Base-by-base conservation (phyloP, 257 asterid genomes). In the Lantana camara region DNA sequence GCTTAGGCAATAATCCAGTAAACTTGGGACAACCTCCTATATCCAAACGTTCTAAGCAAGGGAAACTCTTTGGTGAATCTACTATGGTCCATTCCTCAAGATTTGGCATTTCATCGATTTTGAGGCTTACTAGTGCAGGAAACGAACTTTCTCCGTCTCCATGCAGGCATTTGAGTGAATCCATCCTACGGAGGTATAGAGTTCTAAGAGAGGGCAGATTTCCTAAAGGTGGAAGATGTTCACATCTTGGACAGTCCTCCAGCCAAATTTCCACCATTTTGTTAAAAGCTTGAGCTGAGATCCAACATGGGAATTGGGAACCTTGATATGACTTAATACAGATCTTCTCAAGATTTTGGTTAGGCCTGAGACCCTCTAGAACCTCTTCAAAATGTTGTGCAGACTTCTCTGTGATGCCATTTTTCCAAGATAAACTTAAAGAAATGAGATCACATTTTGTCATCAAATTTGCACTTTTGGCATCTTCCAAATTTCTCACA, bases 161-260 rank as follows among this genome's bases (percentile, higher is more conserved):
- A 42, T 46, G 35, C 55, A 74, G 30, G 49, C 40, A n/a, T 52
- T 41, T 68, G 3, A 74, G 0, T 7, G 64, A 63, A 51, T 63
- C 54, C 68, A 74, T 48, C 7, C 13, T 0, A 4, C 0, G 0
- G 13, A 74, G 75, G 0, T 32, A 0, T 49, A 74, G 60, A 22
- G 2, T 0, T 9, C 19, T 34, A 2, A 74, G 73, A 51, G 61
- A 59, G n/a, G 65, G 66, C 1, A 74, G 40, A 14, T 52, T 69
- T 27, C 73, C 73, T 0, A 69, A 40, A 1, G 69, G 34, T 5
- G 79, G 75, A 51, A 74, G 75, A 52, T 22, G 49, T 57, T 63
- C 75, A 21, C 79, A 74, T 16, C 24, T 49, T 0, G 4, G 21
- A 48, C 75, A 74, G 0, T 5, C 1, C 14, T 38, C 9, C 17